A percentile compares a stretch with the other conserved stretches of the same genome.
These are phyloP conservation scores for Leucocoprinus birnbaumii DNA, from an alignment of 768 basidiomycete species.

Conservation along the genomic window DNA sequence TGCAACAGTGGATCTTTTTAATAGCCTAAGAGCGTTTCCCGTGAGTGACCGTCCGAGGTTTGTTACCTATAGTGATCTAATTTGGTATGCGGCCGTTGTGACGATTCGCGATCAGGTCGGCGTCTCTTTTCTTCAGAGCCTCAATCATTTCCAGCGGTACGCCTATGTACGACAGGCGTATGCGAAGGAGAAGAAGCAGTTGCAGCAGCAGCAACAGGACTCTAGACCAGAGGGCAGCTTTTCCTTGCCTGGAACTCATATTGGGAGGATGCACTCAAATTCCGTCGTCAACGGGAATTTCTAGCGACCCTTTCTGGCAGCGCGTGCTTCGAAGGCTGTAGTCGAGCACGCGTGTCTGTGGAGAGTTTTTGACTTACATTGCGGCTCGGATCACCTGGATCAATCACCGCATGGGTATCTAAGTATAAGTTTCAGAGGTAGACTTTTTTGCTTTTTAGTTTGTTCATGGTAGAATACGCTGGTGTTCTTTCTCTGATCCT, in stretches of 20 bases:
- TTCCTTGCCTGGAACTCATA: slow-evolving; percentile 16
- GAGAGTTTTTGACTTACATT: neutral
- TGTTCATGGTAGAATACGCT: neutral
- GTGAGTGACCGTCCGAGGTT: slow-evolving; percentile 43
- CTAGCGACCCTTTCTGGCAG: too few species aligned
- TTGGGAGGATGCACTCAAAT: slow-evolving; percentile 29
- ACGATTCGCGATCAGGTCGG: slow-evolving; percentile 55
- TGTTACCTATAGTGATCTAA: slow-evolving; percentile 12
- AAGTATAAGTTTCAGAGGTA: neutral
- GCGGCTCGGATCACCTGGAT: slow-evolving; percentile 7
- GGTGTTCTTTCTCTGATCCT: too few species aligned
- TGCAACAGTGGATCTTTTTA: slow-evolving; percentile 79
- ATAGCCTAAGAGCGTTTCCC: slow-evolving; percentile 70
- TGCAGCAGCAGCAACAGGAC: slow-evolving; percentile 26
- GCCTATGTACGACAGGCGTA: slow-evolving; percentile 85
- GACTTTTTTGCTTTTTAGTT: neutral
- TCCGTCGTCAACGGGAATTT: slow-evolving; percentile 18
- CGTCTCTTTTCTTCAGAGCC: slow-evolving; percentile 65
- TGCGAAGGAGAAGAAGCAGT: slow-evolving; percentile 46
- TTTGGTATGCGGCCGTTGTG: neutral
- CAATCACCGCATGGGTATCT: slow-evolving; percentile 2
- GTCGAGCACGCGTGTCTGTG: neutral
- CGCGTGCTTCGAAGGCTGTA: slow-evolving; percentile 1
- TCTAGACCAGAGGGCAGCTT: slow-evolving; percentile 6
- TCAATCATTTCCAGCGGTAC: slow-evolving; percentile 89